Base-by-base conservation (phyloP, 805 yeast species). In the Nakazawaea sp. region DNA sequence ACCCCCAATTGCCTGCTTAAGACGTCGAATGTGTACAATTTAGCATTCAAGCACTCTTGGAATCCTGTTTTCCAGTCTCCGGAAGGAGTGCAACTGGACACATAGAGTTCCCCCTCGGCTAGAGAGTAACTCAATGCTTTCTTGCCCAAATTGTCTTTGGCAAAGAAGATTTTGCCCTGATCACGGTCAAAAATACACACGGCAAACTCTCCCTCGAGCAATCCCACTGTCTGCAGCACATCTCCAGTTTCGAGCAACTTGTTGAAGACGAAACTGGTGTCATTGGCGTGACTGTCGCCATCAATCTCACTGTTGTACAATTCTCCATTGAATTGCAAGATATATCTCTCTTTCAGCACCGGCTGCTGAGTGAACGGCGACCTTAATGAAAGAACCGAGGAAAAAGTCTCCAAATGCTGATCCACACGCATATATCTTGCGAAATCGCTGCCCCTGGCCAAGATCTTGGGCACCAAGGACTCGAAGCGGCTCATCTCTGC, bases 271-370 rank as follows among this genome's bases (percentile, higher is more conserved):
- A 55, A 81, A 3, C 55, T 62, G 0, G 94, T 78, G 55, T 89
- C 97, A 52, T 84, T 84, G 1, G 64, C 36, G 21, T 45, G 47
- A 13, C 20, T 21, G 4, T 40, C 58, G 0, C 47, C 44, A 23
- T 62, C 45, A 17, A 81, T 69, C 26, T 70, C 81, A 1, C 54
- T 46, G 44, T 80, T 80, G 55, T 92, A 92, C 9, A 92, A 58
- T 49, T 92, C 97, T 0, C 98, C 99, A 54, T 94, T 92, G 59
- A 82, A 90, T 51, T 87, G 95, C 7, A 94, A 51, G 0, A 70
- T 49, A 34, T 51, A 66, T 3, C 48, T 53, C 9, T 40, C 47
- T 7, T 44, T 44, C 2, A 41, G 45, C 3, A 77, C 45, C 0
- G 97, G 96, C 56, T 92, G 99, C 21, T 59, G 46, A 0, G 85